Conservation (phyloP, 1,284 basidiomycete species). For the Rhodotorula mucilaginosa region DNA sequence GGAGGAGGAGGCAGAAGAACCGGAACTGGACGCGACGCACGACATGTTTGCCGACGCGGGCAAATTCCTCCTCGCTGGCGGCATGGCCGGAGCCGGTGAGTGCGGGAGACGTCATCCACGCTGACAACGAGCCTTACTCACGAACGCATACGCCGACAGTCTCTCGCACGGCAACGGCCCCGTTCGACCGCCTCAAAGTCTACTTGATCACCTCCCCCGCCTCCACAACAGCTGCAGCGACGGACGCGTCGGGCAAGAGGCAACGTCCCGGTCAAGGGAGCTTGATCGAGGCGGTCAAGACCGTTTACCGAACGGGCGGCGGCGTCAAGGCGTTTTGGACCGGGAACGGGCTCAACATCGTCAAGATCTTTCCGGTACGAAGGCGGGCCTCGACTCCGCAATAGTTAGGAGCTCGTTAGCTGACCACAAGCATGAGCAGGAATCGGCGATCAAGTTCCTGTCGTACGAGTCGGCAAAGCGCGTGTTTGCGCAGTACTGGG, state of each 20-base stretch:
- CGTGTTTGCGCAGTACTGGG: slow-evolving; percentile 86
- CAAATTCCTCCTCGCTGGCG: slow-evolving; percentile 89
- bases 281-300: slow-evolving; percentile 66
- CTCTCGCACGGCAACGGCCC: slow-evolving; percentile 92
- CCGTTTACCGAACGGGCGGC: slow-evolving; percentile 82
- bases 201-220: slow-evolving; percentile 80
- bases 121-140: slow-evolving; percentile 49
- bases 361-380: slow-evolving; percentile 80
- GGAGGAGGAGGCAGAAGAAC: slow-evolving; percentile 53
- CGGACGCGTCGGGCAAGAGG: slow-evolving; percentile 9
- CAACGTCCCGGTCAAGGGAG: slow-evolving; percentile 52
- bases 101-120: too few relatives aligned
- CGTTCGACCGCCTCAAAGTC: slow-evolving; percentile 94
- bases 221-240: neutral
- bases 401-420: neutral
- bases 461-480: slow-evolving; percentile 93
- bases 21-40: slow-evolving; percentile 45
- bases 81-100: slow-evolving; percentile 84
- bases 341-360: slow-evolving; percentile 62
- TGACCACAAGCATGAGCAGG: slow-evolving; percentile 49
- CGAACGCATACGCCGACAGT: slow-evolving; percentile 56
- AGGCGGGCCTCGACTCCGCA: slow-evolving; percentile 27
- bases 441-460: slow-evolving; percentile 98
- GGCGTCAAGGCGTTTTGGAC: slow-evolving; percentile 92
- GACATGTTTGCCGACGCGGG: slow-evolving; percentile 57